phyloP scores from a whole-genome alignment of 805 yeast species.

The Tetrapisispora fleetii region DNA sequence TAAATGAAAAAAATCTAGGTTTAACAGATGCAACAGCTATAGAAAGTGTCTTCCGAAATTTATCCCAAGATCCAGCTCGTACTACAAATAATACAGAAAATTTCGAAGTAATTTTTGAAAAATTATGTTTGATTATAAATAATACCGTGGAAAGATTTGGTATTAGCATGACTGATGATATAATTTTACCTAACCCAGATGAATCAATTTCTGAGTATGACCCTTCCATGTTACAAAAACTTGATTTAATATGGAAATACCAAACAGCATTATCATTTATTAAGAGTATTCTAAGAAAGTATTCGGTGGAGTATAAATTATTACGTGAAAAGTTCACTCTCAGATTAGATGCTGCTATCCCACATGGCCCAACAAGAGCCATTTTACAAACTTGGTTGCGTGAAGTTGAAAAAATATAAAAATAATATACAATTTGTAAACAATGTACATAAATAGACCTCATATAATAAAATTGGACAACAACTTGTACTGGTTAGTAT shows the following conservation, averaged over 20 bases:
- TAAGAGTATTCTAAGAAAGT: slow-evolving; percentile 34
- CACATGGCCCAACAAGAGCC: slow-evolving; percentile 26
- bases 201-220: slow-evolving; percentile 1
- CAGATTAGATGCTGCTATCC: slow-evolving; percentile 26
- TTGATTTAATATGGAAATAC: slow-evolving; percentile 36
- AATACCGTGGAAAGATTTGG: slow-evolving; percentile 13
- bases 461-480: not conserved
- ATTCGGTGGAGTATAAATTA: slow-evolving; percentile 34
- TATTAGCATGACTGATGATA: not conserved
- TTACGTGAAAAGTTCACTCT: slow-evolving; percentile 20
- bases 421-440: not conserved
- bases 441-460: not conserved
- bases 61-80: slow-evolving; percentile 17
- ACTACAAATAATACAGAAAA: slow-evolving; percentile 19
- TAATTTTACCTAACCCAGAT: not conserved
- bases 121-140: slow-evolving; percentile 16
- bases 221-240: slow-evolving; percentile 19
- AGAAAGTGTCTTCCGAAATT: slow-evolving; percentile 34
- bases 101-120: slow-evolving; percentile 25
- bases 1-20: slow-evolving; percentile 28
- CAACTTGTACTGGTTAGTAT: not conserved
- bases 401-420: slow-evolving; percentile 22
- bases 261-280: slow-evolving; percentile 30
- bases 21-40: slow-evolving; percentile 38
- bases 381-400: slow-evolving; percentile 28